Evolutionary conservation across 2,329 filamentous ascomycete species (phyloP).

Genomic region (Aspergillus fijiensis): DNA sequence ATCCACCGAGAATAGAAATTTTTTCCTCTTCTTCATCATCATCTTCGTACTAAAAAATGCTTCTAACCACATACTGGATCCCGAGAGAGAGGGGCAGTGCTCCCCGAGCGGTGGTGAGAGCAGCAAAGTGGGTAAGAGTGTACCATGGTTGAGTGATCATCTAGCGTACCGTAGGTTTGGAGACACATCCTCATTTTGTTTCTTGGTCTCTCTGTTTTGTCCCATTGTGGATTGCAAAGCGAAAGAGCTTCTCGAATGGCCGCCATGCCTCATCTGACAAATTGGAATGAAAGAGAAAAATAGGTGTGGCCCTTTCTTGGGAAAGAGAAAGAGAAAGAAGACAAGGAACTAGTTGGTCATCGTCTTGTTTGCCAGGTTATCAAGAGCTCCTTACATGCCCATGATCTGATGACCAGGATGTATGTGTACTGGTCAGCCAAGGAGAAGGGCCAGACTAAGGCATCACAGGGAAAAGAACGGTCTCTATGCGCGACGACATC

Average conservation of each 20-base stretch:
- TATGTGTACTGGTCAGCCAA: neutral
- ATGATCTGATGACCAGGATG: constrained; percentile 6
- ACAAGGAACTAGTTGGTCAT: neutral
- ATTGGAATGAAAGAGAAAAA: too few species aligned
- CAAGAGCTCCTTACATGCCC: constrained; percentile 9
- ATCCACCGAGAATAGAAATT: neutral
- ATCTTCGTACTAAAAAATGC: neutral
- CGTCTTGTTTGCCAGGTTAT: neutral
- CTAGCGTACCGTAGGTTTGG: constrained; percentile 23
- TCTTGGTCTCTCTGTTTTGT: neutral
- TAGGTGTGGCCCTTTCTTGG: too few species aligned
- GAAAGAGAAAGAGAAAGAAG: neutral
- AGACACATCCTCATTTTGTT: constrained; percentile 5
- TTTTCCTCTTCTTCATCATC: neutral
- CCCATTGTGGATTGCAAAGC: neutral
- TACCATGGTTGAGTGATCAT: constrained; percentile 18
- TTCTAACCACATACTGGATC: neutral
- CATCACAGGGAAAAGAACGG: neutral
- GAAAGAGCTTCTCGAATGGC: neutral
- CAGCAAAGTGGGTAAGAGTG: constrained; percentile 1
- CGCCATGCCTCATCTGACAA: too few species aligned
- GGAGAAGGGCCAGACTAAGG: neutral
- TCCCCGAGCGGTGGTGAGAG: neutral
- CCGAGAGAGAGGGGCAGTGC: neutral
- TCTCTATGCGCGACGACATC: neutral